Base-by-base conservation (phyloP, 1,139 yeast species). In the Wickerhamiella infanticola region DNA sequence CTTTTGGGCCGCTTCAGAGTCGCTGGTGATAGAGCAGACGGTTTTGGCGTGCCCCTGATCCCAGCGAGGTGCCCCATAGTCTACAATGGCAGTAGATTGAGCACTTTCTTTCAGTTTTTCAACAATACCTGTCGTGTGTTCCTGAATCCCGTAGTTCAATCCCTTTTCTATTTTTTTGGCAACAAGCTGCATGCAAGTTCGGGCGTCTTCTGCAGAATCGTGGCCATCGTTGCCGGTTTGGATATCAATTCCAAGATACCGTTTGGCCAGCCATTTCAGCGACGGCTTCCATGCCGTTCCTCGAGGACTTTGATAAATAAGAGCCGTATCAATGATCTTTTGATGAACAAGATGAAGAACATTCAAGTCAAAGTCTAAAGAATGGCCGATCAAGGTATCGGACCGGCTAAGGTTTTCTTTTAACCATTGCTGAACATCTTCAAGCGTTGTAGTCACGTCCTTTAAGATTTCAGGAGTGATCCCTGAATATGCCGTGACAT, bases 251-350 rank as follows among this genome's bases (percentile, higher is more conserved):
- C 67, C 63, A 40, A 88, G 65, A 57, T 69, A 74, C 50, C 69
- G 72, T 8, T 68, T 64, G 2, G 88, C 70, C 23, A 90, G 65
- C 70, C 79, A 79, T 58, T 73, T 77, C 51, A 90, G 68, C 0
- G 94, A 74, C 1, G 95, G 93, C 56, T 79, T 81, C 53, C 73
- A 72, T 0, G 94, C 93, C 0, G 79, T 79, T 0, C 96, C 96
- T 31, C 81, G 70, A 8, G 76, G 72, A 58, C 85, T 95, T 45
- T 85, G 85, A 57, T 72, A 88, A 36, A 84, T 59, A 3, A 88
- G 71, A 0, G 96, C 83, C 0, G 98, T 90, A 59, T 90, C 98
- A 38, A 90, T 78, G 11, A 88, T 69, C 35, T 68, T 70, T 6
- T 73, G 70, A 59, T 86, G 96, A 24, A 83, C 69, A 40, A 90